Evolutionary conservation across 495 filamentous ascomycete genomes (phyloP).

Genomic region (Tuber microsphaerosporum): DNA sequence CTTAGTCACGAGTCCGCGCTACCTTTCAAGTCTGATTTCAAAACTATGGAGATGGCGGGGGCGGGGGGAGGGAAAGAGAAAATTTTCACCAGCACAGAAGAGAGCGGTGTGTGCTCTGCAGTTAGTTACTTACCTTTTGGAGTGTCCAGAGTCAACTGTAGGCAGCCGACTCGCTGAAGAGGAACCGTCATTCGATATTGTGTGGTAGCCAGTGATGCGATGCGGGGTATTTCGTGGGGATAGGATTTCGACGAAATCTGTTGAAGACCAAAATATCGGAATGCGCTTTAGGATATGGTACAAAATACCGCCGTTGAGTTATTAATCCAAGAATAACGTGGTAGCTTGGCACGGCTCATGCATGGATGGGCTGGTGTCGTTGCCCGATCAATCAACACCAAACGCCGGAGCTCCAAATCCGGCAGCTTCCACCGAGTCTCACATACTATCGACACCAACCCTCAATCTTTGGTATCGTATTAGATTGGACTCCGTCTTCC

Average conservation of each 20-base stretch:
- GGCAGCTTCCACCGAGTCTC: neutral
- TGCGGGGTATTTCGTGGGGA: neutral
- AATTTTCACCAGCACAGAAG: slow-evolving; percentile 13
- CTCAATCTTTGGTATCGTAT: neutral
- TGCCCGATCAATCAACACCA: neutral
- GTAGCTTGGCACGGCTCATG: neutral
- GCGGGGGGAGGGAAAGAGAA: slow-evolving; percentile 37
- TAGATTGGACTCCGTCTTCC: neutral
- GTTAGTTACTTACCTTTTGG: slow-evolving; percentile 42
- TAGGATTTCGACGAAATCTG: neutral
- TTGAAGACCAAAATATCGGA: neutral
- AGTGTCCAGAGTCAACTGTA: slow-evolving; percentile 43
- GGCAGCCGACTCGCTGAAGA: slow-evolving; percentile 36
- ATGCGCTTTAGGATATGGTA: neutral
- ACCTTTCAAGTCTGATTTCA: neutral
- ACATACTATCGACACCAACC: neutral
- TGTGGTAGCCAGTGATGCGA: slow-evolving; percentile 6
- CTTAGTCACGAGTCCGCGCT: slow-evolving; percentile 18
- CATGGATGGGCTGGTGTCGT: neutral
- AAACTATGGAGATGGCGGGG: slow-evolving; percentile 13
- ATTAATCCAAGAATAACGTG: neutral
- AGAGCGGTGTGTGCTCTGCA: neutral
- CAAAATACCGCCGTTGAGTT: neutral
- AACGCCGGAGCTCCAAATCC: neutral
- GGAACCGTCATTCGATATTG: slow-evolving; percentile 37